Conservation (phyloP, 2,329 filamentous ascomycete genomes). For the Fragosphaeria purpurea region DNA sequence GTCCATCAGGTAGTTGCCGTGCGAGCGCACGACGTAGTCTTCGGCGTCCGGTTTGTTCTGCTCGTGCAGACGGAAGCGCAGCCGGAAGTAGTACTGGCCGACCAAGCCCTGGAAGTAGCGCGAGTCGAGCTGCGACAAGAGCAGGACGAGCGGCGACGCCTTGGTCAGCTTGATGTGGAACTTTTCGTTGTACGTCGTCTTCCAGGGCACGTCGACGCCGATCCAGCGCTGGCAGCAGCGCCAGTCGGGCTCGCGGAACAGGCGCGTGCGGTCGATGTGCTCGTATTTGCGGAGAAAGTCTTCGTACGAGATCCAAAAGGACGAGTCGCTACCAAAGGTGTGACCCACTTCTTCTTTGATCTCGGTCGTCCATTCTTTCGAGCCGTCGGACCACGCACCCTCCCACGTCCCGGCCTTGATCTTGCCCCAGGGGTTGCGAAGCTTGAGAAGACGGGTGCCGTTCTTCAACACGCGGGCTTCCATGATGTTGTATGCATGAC, state of each 20-base stretch:
- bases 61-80: conserved; percentile 44
- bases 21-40: conserved; percentile 46
- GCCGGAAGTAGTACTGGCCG: conserved; percentile 44
- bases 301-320: conserved; percentile 50
- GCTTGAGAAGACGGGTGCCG: conserved; percentile 51
- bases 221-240: conserved; percentile 35
- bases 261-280: conserved; percentile 46
- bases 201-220: conserved; percentile 42
- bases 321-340: conserved; percentile 67
- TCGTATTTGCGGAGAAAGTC: conserved; percentile 50
- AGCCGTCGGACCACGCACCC: conserved; percentile 70
- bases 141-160: conserved; percentile 42
- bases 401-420: conserved; percentile 70
- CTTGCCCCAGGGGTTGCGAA: conserved; percentile 72
- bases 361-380: conserved; percentile 73
- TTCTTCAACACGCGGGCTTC: conserved; percentile 44
- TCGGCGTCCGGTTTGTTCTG: conserved; percentile 31
- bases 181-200: conserved; percentile 44
- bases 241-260: conserved; percentile 47
- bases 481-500: conserved; percentile 53
- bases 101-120: conserved; percentile 48
- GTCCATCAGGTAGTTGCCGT: conserved; percentile 49
- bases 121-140: conserved; percentile 47
- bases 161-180: conserved; percentile 41
- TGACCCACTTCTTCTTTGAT: conserved; percentile 65